phyloP scores from a whole-genome alignment of 768 basidiomycete genomes.

The Phlegmacium glaucopus region DNA sequence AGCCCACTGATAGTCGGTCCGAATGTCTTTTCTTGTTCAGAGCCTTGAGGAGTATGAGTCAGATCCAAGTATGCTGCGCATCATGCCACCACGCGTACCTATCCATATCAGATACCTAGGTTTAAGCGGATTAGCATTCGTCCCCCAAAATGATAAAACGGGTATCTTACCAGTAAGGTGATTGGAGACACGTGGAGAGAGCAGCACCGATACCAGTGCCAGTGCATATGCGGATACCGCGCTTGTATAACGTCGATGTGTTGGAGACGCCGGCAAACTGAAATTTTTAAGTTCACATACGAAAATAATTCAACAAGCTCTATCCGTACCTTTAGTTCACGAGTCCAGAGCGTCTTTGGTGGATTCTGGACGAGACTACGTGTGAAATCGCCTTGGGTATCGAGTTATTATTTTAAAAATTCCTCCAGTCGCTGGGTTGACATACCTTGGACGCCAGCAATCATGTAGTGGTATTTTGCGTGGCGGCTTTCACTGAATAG shows the following conservation, averaged over 20 bases:
- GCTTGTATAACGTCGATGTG: slow-evolving; percentile 74
- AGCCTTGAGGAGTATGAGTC: slow-evolving; percentile 41
- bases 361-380: slow-evolving; percentile 65
- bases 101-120: slow-evolving; percentile 79
- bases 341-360: slow-evolving; percentile 72
- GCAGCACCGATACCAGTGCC: slow-evolving; percentile 81
- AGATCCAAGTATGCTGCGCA: slow-evolving; percentile 14
- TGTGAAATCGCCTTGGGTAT: slow-evolving; percentile 64
- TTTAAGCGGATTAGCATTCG: slow-evolving; percentile 4
- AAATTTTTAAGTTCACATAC: slow-evolving; percentile 4
- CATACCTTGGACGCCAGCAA: slow-evolving; percentile 71
- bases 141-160: slow-evolving; percentile 3
- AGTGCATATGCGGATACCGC: slow-evolving; percentile 79
- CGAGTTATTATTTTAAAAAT: neutral
- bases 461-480: slow-evolving; percentile 77
- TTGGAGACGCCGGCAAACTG: slow-evolving; percentile 80
- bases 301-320: slow-evolving; percentile 1
- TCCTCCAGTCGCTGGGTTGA: neutral
- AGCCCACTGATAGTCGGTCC: slow-evolving; percentile 65
- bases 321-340: slow-evolving; percentile 68
- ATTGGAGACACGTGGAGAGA: slow-evolving; percentile 76
- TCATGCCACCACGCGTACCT: slow-evolving; percentile 31
- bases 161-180: slow-evolving; percentile 56
- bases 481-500: slow-evolving; percentile 59
- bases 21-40: slow-evolving; percentile 81